These are phyloP conservation scores for Cymbomonas tetramitiformis DNA, from an alignment of 139 green algal species.

Conservation along the genomic window DNA sequence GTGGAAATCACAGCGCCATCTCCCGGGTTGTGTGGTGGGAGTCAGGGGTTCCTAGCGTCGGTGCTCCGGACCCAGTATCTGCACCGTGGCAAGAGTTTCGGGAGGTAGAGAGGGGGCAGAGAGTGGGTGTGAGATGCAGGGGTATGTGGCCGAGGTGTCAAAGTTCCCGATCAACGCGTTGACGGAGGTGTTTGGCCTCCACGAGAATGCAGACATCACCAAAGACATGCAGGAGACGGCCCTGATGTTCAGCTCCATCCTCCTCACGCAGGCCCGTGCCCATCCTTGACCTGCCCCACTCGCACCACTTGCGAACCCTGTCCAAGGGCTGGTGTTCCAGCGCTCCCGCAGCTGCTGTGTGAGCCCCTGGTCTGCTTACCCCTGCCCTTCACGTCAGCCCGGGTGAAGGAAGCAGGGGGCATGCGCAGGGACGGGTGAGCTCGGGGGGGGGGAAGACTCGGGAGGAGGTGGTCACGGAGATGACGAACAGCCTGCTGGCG, in stretches of 20 bases:
- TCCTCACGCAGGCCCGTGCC: constrained; percentile 27
- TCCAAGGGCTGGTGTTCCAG: no score
- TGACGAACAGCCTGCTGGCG: constrained; percentile 41
- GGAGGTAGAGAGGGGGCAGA: constrained; percentile 18
- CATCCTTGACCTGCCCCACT: no score
- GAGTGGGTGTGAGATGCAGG: constrained; percentile 16
- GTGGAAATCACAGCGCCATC: no score
- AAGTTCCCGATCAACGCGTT: constrained; percentile 16
- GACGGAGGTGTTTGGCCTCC: constrained; percentile 32
- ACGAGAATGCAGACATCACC: constrained; percentile 33
- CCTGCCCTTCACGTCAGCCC: no score
- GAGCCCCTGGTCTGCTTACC: no score
- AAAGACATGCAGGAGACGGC: constrained; percentile 35
- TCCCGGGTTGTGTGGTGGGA: no score
- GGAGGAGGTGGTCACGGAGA: constrained; percentile 37
- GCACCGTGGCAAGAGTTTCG: constrained; percentile 22
- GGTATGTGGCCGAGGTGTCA: constrained; percentile 28
- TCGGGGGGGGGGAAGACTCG: constrained; percentile 8
- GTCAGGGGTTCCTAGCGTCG: no score
- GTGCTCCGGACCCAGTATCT: no score
- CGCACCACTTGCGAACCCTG: no score
- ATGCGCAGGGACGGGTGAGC: constrained; percentile 5
- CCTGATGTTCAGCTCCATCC: constrained; percentile 20
- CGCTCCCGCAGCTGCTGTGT: no score
- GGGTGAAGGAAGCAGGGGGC: no score